Conservation (phyloP, 164 flowering plant genomes). For the Saururus chinensis region DNA sequence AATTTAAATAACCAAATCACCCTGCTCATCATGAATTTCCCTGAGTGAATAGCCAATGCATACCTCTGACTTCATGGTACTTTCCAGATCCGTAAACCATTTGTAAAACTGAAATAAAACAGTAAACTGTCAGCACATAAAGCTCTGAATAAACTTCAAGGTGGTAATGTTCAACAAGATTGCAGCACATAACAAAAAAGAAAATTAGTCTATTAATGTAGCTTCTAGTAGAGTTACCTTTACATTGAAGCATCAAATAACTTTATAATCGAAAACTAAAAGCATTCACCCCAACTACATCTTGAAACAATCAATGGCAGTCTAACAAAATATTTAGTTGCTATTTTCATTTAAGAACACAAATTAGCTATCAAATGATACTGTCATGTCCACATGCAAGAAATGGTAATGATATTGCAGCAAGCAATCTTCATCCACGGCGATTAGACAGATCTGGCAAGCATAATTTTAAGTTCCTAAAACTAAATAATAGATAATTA, state of each 20-base stretch:
- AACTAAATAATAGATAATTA: neutral
- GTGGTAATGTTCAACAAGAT: neutral
- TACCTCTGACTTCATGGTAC: conserved; percentile 97
- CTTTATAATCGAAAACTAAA: too few relatives aligned
- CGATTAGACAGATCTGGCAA: too few relatives aligned
- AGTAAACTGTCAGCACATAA: conserved; percentile 1
- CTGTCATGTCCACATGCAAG: too few relatives aligned
- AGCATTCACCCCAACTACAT: too few relatives aligned
- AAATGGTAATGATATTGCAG: too few relatives aligned
- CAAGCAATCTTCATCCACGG: too few relatives aligned
- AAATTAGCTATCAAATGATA: too few relatives aligned
- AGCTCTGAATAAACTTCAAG: neutral
- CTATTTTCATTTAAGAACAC: too few relatives aligned
- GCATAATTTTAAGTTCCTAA: neutral
- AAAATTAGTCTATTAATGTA: too few relatives aligned
- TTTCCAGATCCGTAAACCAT: conserved; percentile 95
- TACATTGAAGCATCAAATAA: neutral
- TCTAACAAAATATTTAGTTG: too few relatives aligned
- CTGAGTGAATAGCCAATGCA: conserved; percentile 9
- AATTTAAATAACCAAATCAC: neutral
- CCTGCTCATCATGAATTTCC: neutral
- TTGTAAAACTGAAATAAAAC: conserved; percentile 67
- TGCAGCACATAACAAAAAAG: neutral
- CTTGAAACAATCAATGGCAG: too few relatives aligned
- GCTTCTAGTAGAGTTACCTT: neutral